phyloP scores from a whole-genome alignment of 345 rosid genomes.

The Syzygium aqueum region DNA sequence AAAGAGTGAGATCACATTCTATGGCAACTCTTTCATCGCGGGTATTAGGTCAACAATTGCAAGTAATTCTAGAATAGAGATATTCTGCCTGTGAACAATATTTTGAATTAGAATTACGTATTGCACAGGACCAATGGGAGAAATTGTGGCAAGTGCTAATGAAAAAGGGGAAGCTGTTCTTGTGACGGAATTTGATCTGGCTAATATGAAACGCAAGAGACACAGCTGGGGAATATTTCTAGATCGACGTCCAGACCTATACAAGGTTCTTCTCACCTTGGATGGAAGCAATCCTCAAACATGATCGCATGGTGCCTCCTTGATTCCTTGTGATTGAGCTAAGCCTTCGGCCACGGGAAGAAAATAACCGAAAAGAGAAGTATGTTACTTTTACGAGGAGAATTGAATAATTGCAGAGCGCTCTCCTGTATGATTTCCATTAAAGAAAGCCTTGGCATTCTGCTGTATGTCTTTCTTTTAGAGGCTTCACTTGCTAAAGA shows the following conservation, averaged over 20 bases:
- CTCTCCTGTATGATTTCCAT: background rate
- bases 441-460: background rate
- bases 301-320: constrained; percentile 1
- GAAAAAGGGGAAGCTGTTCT: constrained; percentile 74
- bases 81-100: background rate
- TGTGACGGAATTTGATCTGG: constrained; percentile 72
- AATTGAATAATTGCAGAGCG: background rate
- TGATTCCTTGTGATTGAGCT: background rate
- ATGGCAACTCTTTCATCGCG: constrained; percentile 79
- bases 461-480: too few species aligned
- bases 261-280: constrained; percentile 80
- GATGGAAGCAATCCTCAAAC: constrained; percentile 48
- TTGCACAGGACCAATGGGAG: constrained; percentile 72
- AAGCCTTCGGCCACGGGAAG: background rate
- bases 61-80: background rate
- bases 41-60: constrained; percentile 27
- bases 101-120: background rate
- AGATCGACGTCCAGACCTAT: constrained; percentile 79
- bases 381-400: background rate
- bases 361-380: background rate
- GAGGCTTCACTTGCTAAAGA: background rate
- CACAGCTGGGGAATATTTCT: constrained; percentile 89
- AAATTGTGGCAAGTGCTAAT: constrained; percentile 59
- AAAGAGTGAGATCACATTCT: constrained; percentile 66
- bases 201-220: constrained; percentile 59